A percentile compares a stretch with the other conserved stretches of the same genome.
phyloP scores from a whole-genome alignment of 139 green algal species.

The Nannochloris sp. region DNA sequence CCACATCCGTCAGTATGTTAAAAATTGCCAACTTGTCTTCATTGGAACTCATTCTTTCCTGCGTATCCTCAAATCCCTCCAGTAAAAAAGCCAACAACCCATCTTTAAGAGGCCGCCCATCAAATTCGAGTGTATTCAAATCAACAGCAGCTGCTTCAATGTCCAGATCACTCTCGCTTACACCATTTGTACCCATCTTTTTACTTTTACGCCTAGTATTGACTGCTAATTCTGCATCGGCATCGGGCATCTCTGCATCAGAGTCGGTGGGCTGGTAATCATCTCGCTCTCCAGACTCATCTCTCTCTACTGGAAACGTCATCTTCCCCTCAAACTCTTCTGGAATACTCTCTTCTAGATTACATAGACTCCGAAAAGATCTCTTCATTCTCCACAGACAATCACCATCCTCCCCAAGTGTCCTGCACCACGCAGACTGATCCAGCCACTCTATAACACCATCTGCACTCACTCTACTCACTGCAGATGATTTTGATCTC shows the following conservation, averaged over 20 bases:
- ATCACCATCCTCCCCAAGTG: neutral
- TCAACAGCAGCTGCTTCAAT: slow-evolving; percentile 6
- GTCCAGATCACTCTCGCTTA: neutral
- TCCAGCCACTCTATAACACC: neutral
- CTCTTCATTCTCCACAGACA: slow-evolving; percentile 1
- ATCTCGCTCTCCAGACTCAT: neutral
- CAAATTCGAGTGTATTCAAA: neutral
- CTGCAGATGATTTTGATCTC: too few species aligned
- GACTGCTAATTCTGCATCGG: neutral
- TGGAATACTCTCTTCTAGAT: neutral
- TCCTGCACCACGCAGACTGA: neutral
- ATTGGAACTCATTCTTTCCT: slow-evolving; percentile 37
- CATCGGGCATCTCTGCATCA: neutral
- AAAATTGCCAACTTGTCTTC: slow-evolving; percentile 46
- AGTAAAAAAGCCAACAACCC: slow-evolving; percentile 2
- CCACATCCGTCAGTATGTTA: slow-evolving; percentile 34
- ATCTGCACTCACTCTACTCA: neutral
- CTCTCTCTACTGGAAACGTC: neutral
- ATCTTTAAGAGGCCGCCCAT: neutral
- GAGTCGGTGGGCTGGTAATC: neutral
- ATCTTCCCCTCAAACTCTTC: neutral
- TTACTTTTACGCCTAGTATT: neutral
- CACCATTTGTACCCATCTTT: neutral
- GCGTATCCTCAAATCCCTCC: slow-evolving; percentile 39
- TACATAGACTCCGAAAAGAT: neutral